phyloP scores from a whole-genome alignment of 2,329 filamentous ascomycete genomes.

The Emmonsia crescens region DNA sequence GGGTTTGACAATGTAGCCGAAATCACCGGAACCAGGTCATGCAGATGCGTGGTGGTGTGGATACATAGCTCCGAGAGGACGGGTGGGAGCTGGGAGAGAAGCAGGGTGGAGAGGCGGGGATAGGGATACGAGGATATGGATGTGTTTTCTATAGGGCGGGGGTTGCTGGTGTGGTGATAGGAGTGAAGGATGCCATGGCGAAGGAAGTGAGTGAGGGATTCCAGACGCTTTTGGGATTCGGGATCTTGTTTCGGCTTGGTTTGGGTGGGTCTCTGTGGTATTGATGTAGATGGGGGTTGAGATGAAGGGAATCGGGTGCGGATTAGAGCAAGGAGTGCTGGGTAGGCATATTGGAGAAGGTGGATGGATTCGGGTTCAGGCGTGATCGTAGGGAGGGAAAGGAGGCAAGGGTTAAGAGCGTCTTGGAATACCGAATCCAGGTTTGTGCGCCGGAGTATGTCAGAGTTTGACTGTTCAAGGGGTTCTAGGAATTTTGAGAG shows the following conservation, averaged over 20 bases:
- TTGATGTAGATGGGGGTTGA: constrained; percentile 13
- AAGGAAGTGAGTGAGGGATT: constrained; percentile 19
- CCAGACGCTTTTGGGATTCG: constrained; percentile 17
- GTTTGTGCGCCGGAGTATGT: constrained; percentile 33
- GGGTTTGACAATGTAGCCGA: constrained; percentile 57
- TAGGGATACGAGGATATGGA: constrained; percentile 35
- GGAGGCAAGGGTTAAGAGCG: constrained; percentile 50
- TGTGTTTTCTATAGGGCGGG: constrained; percentile 30
- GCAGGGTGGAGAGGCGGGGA: constrained; percentile 39
- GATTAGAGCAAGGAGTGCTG: constrained; percentile 51
- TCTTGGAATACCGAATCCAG: constrained; percentile 37
- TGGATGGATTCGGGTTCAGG: constrained; percentile 57
- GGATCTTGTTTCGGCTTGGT: constrained; percentile 2
- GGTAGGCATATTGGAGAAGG: constrained; percentile 56
- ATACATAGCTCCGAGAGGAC: constrained; percentile 26
- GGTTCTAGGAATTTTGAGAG: constrained; percentile 26
- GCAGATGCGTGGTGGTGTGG: constrained; percentile 30
- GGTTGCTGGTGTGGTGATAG: constrained; percentile 38
- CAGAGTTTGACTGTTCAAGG: constrained; percentile 26
- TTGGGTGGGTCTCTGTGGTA: constrained; percentile 7
- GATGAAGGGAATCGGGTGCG: constrained; percentile 27
- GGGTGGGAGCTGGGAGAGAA: constrained; percentile 21
- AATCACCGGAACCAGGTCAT: constrained; percentile 58
- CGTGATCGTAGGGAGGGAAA: constrained; percentile 66
- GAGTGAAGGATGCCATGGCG: constrained; percentile 28